These are phyloP conservation scores for Carnegiea gigantea DNA, from an alignment of 179 eudicot genomes.

Conservation along the genomic window DNA sequence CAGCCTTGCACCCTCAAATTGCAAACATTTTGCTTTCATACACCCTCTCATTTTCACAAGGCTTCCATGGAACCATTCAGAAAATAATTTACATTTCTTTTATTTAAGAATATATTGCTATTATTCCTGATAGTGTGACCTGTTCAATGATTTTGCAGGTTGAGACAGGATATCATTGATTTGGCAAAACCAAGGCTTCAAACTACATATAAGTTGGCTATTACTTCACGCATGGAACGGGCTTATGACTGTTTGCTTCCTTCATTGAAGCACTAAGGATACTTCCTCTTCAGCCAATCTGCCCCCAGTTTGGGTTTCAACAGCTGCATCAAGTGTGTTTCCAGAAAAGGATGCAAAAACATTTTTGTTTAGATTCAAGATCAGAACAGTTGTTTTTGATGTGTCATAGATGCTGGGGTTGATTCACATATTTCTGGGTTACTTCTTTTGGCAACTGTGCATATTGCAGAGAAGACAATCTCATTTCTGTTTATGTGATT, in stretches of 20 bases:
- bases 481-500: background rate
- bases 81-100: too few relatives aligned
- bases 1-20: background rate
- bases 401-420: background rate
- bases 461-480: background rate
- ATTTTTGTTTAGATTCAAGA: background rate
- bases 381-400: background rate
- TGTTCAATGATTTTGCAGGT: conserved; percentile 40
- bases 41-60: too few relatives aligned
- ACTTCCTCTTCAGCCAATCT: background rate
- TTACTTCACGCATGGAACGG: conserved; percentile 74
- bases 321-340: background rate
- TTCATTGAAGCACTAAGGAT: conserved; percentile 35
- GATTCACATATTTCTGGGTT: background rate
- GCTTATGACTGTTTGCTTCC: conserved; percentile 91
- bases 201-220: conserved; percentile 60
- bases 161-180: conserved; percentile 77
- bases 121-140: background rate
- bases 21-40: too few relatives aligned
- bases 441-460: background rate
- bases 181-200: conserved; percentile 72
- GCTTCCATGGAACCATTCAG: too few relatives aligned
- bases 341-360: background rate
- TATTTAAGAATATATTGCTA: too few relatives aligned
- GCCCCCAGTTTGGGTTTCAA: background rate